Evolutionary conservation across 495 filamentous ascomycete genomes (phyloP).

Genomic region (Daldinia childiae): DNA sequence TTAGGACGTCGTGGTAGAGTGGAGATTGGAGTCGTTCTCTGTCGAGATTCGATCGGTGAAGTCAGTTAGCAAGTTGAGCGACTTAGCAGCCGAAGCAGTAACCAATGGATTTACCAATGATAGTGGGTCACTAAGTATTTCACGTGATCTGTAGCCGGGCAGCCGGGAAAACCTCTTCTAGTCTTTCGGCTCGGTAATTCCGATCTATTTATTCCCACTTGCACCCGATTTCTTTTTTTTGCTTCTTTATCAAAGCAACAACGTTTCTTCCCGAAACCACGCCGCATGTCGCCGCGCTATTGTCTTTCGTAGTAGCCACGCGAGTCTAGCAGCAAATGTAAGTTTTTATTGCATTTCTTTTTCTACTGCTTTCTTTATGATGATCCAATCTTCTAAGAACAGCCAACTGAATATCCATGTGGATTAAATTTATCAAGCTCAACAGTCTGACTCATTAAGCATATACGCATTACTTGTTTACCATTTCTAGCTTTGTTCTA

Average conservation of each 20-base stretch:
- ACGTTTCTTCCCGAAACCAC: slow-evolving; percentile 18
- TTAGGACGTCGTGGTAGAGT: slow-evolving; percentile 24
- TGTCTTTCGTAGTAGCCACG: background rate
- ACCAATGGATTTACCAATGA: background rate
- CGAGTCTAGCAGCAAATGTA: slow-evolving; percentile 26
- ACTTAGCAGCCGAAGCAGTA: slow-evolving; percentile 23
- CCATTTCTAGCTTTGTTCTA: background rate
- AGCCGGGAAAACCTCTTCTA: slow-evolving; percentile 34
- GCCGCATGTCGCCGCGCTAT: background rate
- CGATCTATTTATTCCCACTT: slow-evolving; percentile 5
- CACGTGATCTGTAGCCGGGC: slow-evolving; percentile 24
- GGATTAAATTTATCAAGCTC: slow-evolving; percentile 66
- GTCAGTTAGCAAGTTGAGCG: slow-evolving; percentile 28
- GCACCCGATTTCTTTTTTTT: slow-evolving; percentile 1
- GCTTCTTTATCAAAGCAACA: slow-evolving; percentile 9
- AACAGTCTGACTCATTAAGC: slow-evolving; percentile 62
- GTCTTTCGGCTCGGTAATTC: slow-evolving; percentile 3
- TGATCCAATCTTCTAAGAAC: slow-evolving; percentile 67
- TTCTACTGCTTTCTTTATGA: slow-evolving; percentile 45
- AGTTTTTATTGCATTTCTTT: slow-evolving; percentile 8
- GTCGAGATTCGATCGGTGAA: slow-evolving; percentile 24
- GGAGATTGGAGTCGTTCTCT: slow-evolving; percentile 31
- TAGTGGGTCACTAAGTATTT: background rate
- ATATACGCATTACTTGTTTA: slow-evolving; percentile 4
- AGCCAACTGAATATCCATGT: slow-evolving; percentile 67